Conservation (phyloP, 2,329 filamentous ascomycete species). For the Epichloe coenophiala region DNA sequence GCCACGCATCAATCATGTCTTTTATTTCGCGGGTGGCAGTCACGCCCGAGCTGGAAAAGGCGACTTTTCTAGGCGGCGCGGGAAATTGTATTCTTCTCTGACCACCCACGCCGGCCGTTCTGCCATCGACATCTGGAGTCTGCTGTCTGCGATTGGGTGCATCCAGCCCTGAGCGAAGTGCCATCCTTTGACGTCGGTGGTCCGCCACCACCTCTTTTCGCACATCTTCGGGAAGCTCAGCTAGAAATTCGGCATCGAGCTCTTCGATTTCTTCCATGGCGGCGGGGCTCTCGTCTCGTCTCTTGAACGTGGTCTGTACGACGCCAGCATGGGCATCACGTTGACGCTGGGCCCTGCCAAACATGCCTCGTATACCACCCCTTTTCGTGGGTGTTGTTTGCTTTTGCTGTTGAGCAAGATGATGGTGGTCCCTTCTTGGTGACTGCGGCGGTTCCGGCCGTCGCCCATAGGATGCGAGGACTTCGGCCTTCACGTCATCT, state of each 20-base stretch:
- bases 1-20: conserved; percentile 64
- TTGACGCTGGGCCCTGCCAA: conserved; percentile 35
- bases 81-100: conserved; percentile 35
- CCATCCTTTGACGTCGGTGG: conserved; percentile 43
- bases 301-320: conserved; percentile 58
- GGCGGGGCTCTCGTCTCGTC: conserved; percentile 13
- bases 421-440: conserved; percentile 34
- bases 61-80: conserved; percentile 28
- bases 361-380: conserved; percentile 26
- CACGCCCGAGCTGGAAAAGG: conserved; percentile 30
- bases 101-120: conserved; percentile 15
- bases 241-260: conserved; percentile 60
- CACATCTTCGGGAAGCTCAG: conserved; percentile 70
- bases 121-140: conserved; percentile 11
- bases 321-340: conserved; percentile 44
- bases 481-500: conserved; percentile 71
- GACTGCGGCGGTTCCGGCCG: conserved; percentile 30
- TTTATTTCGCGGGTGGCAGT: conserved; percentile 48
- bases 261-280: conserved; percentile 28
- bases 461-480: conserved; percentile 56
- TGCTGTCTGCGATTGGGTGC: conserved; percentile 16
- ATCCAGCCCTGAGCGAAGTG: conserved; percentile 39
- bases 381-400: conserved; percentile 54
- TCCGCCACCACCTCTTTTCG: conserved; percentile 66
- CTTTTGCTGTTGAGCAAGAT: conserved; percentile 36